These are phyloP conservation scores for Fermentozyma sake DNA, from an alignment of 1,139 yeast genomes.

Conservation along the genomic window DNA sequence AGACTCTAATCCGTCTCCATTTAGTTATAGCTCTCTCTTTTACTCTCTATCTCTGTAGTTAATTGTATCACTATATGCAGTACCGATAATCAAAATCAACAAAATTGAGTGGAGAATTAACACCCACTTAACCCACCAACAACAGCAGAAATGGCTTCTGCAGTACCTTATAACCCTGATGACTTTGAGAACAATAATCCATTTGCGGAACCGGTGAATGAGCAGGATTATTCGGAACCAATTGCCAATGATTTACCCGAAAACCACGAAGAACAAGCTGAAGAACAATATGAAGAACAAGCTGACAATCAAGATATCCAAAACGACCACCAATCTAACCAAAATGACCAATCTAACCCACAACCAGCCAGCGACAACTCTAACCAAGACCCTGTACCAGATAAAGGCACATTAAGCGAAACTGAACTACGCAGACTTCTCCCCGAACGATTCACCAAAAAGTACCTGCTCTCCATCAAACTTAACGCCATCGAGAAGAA, in stretches of 20 bases:
- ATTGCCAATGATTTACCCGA: too few relatives aligned
- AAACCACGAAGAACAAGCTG: too few relatives aligned
- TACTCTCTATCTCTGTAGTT: too few relatives aligned
- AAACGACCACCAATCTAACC: conserved; percentile 2
- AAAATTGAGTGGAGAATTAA: too few relatives aligned
- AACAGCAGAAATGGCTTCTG: conserved; percentile 40
- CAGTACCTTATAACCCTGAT: conserved; percentile 62
- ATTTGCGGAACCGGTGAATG: conserved; percentile 36
- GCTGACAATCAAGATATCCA: conserved; percentile 1
- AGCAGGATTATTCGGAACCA: too few relatives aligned
- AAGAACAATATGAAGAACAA: too few relatives aligned
- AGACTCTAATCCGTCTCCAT: too few relatives aligned
- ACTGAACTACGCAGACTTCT: conserved; percentile 31
- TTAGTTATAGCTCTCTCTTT: too few relatives aligned
- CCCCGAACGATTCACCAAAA: conserved; percentile 47
- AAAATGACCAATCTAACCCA: conserved; percentile 1
- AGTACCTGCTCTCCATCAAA: conserved; percentile 26
- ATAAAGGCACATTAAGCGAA: conserved; percentile 5
- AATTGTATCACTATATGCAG: too few relatives aligned
- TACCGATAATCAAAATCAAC: not conserved
- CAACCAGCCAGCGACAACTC: conserved; percentile 11
- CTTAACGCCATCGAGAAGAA: conserved; percentile 35
- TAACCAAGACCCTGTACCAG: conserved; percentile 2
- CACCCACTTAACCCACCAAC: not conserved
- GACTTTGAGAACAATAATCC: conserved; percentile 67